Conservation (phyloP, 495 filamentous ascomycete genomes). For the Hyaloscypha variabilis region DNA sequence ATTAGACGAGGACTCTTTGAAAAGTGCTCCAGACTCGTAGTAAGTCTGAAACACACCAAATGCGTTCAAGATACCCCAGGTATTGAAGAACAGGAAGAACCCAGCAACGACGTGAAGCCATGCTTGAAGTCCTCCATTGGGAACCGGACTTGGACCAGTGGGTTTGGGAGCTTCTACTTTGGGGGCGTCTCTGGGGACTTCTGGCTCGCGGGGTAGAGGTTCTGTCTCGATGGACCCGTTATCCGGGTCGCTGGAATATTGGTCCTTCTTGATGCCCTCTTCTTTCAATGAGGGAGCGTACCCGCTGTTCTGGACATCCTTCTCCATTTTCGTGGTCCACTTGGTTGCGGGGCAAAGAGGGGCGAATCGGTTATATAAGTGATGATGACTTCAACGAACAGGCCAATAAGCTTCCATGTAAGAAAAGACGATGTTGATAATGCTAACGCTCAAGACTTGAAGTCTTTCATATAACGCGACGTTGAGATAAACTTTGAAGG, state of each 20-base stretch:
- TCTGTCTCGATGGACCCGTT: not conserved
- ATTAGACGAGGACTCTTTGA: slow-evolving; percentile 40
- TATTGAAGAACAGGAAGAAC: slow-evolving; percentile 59
- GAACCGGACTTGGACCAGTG: slow-evolving; percentile 7
- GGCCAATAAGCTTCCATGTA: no score
- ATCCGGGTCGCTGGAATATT: not conserved
- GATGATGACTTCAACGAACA: no score
- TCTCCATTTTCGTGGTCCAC: not conserved
- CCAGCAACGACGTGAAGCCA: slow-evolving; percentile 58
- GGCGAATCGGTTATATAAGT: not conserved
- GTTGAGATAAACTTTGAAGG: not conserved
- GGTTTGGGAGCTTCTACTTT: not conserved
- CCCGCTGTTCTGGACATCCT: not conserved
- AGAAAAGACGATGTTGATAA: no score
- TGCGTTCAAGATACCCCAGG: slow-evolving; percentile 72
- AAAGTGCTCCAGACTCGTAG: slow-evolving; percentile 50
- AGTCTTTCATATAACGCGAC: no score
- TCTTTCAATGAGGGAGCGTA: not conserved
- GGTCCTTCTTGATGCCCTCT: not conserved
- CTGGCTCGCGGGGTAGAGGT: not conserved
- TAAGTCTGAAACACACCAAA: slow-evolving; percentile 77
- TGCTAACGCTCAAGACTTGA: not conserved
- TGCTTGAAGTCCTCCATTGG: slow-evolving; percentile 43
- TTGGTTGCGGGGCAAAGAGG: not conserved
- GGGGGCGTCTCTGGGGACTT: not conserved